Evolutionary conservation across 805 yeast species (phyloP), one percentile per base, ranked within the genome.

Genomic region (Ogataea salicorniae): DNA sequence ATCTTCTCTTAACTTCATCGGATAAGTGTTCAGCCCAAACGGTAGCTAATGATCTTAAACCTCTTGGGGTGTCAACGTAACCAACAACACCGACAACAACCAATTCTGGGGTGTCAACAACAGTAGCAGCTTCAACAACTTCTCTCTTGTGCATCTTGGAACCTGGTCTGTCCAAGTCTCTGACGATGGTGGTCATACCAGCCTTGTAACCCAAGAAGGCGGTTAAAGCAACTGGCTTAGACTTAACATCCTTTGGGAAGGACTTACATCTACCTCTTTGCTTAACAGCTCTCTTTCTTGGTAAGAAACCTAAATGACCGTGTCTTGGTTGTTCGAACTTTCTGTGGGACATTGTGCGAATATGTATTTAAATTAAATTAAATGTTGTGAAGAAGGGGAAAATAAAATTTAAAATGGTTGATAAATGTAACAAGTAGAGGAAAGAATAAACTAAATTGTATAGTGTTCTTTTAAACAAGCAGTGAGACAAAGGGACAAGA

Each of bases 131-230:
- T 84, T 94, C 99, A 62, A 94, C 99, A 67, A 94, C 84, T 83
- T 94, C 99, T 80, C 98, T 95, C 95, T 94, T 94, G 96, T 94
- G 97, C 97, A 92, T 90, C 84, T 94, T 94, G 74, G 99, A 94
- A 76, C 99, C 99, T 80, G 99, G 99, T 81, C 98, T 87, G 92
- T 94, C 97, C 74, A 94, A 86, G 81, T 94, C 99, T 83, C 99
- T 91, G 72, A 94, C 99, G 68, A 90, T 89, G 79, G 99, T 94
- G 79, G 99, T 84, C 99, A 94, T 94, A 89, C 99, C 99, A 67
- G 99, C 99, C 84, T 79, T 79, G 97, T 94, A 94, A 80, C 99
- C 99, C 68, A 94, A 84, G 95, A 92, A 94, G 65, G 99, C 97
- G 67, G 99, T 94, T 77, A 94, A 81, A 75, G 95, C 95, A 67